Base-by-base conservation (phyloP, 352 stramenopile genomes). In the Pythium scleroteichum region DNA sequence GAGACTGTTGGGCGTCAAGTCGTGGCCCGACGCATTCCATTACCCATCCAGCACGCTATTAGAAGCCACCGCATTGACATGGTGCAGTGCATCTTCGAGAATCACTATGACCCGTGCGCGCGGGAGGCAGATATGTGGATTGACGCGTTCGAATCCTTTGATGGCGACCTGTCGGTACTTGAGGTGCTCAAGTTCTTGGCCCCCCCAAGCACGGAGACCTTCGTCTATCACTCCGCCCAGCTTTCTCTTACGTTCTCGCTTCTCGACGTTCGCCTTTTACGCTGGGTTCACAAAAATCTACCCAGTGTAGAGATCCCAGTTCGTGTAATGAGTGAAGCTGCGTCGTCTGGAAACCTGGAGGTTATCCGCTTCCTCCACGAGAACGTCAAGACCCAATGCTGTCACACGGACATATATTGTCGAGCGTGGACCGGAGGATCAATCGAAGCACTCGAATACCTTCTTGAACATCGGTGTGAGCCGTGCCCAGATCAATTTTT, bases 1-100 rank as follows among this genome's bases (percentile, higher is more conserved):
- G 56, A 64, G 16, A n/a, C 26, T 5, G 47, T 57, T 2, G 56
- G 56, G 9, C n/a, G 49, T 14, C 47, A 57, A 50, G 33, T 50
- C 22, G 56, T 57, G 17, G 22, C 20, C 32, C 56, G 48, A 3
- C 47, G 38, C 4, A 51, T 64, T 26, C 19, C 56, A 14, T 40
- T 64, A n/a, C 56, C 56, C 14, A 41, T 64, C n/a, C 56, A 64
- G n/a, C 39, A 64, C 48, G 23, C 56, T 3, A 51, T 64, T 14
- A 33, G 42, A 26, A 56, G 41, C 47, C 47, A 57, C 5, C 26
- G 56, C 1, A 26, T 38, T 5, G 56, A 56, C 12, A 64, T 64
- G 56, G 17, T 64, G 40, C 39, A 38, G 33, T 64, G 46, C 33
- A 57, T 64, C 16, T 48, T 33, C 19, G 38, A 44, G 23, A 17